Evolutionary conservation across 495 filamentous ascomycete genomes (phyloP).

Genomic region (Penicillium roqueforti): DNA sequence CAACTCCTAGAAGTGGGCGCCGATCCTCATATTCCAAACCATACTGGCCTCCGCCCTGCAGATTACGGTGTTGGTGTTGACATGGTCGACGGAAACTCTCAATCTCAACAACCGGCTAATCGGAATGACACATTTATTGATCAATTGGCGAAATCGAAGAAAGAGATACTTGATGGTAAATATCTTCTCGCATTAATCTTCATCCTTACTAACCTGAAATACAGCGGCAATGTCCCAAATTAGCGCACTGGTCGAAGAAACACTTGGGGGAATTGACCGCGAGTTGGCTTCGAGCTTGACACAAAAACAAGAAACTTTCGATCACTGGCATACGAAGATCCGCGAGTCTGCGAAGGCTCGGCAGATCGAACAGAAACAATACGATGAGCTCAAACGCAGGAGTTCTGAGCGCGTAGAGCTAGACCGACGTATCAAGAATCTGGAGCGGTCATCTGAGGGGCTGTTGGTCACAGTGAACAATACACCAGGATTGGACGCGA

Average conservation of each 20-base stretch:
- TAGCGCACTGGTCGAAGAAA: slow-evolving; percentile 39
- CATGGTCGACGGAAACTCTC: slow-evolving; percentile 43
- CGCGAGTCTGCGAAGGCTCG: slow-evolving; percentile 74
- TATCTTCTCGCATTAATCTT: neutral
- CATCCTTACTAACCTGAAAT: slow-evolving; percentile 22
- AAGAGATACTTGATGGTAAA: slow-evolving; percentile 45
- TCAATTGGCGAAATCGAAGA: slow-evolving; percentile 54
- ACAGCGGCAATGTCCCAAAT: slow-evolving; percentile 63
- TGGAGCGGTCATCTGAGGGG: slow-evolving; percentile 51
- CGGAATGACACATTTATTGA: slow-evolving; percentile 54
- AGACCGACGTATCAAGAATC: slow-evolving; percentile 58
- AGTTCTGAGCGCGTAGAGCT: slow-evolving; percentile 55
- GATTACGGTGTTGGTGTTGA: slow-evolving; percentile 90
- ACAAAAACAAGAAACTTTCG: slow-evolving; percentile 76
- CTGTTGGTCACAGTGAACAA: slow-evolving; percentile 38
- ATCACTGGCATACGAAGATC: slow-evolving; percentile 69
- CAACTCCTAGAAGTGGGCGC: slow-evolving; percentile 92
- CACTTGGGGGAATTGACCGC: slow-evolving; percentile 62
- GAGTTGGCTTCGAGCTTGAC: slow-evolving; percentile 72
- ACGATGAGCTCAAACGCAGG: slow-evolving; percentile 61
- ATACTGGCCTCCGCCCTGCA: slow-evolving; percentile 75
- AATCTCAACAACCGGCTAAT: slow-evolving; percentile 46
- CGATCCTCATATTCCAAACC: slow-evolving; percentile 82
- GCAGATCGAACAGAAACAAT: slow-evolving; percentile 64
- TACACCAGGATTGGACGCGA: slow-evolving; percentile 29